Percentiles rank a stretch among this genome's conserved stretches.
Conservation (phyloP, 2,329 filamentous ascomycete species). For the Sclerotinia sclerotiorum region DNA sequence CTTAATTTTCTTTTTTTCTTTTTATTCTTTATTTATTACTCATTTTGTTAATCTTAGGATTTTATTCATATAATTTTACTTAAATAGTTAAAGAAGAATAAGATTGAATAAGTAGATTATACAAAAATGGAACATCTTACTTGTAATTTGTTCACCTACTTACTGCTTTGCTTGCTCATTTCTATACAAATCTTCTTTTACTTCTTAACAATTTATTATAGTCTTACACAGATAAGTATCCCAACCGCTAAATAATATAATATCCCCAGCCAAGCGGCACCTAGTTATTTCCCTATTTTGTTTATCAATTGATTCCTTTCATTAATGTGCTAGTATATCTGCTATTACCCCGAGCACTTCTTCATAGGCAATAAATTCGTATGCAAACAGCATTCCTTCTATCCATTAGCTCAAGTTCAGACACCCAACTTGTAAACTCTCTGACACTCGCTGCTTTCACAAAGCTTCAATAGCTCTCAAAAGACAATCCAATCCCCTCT, state of each 20-base stretch:
- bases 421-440: background rate
- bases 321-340: background rate
- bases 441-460: slow-evolving; percentile 40
- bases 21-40: no score
- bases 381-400: background rate
- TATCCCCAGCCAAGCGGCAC: background rate
- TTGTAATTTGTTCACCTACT: no score
- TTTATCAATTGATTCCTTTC: background rate
- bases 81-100: no score
- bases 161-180: no score
- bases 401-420: background rate
- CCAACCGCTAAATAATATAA: background rate
- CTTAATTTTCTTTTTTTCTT: no score
- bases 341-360: slow-evolving; percentile 4
- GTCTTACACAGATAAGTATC: no score
- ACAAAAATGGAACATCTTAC: no score
- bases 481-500: slow-evolving; percentile 58
- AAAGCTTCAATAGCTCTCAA: slow-evolving; percentile 60
- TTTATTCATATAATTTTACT: no score
- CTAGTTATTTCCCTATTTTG: background rate
- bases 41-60: no score
- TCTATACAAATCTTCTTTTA: no score
- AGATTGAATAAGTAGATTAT: no score
- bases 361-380: slow-evolving; percentile 9
- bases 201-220: no score